Evolutionary conservation across 225 moss, liverwort and hornwort species (phyloP), one percentile per base, ranked within the genome.

Genomic region (Asterella californica): DNA sequence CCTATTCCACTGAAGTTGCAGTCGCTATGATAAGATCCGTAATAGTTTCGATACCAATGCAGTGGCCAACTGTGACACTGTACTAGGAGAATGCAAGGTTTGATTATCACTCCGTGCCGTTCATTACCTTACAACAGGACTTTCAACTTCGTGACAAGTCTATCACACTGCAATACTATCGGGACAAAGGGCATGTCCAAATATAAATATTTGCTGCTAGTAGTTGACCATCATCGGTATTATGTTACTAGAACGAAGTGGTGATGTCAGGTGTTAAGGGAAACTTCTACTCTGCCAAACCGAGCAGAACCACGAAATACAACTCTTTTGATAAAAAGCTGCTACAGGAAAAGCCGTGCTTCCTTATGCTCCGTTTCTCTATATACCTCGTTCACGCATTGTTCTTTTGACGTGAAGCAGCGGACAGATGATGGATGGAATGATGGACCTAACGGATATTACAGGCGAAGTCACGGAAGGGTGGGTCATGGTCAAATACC

Each of bases 401-500:
- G 2, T 14, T 52, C 12, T 17, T 12, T 14, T 11, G 48, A 48
- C 11, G 10, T 17, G 12, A 52, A 52, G 52, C 9, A 4, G 21
- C 11, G n/a, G n/a, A 61, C n/a, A 27, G 27, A 11, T 21, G n/a
- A n/a, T n/a, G n/a, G n/a, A n/a, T 27, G 61, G 61, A 61, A 61
- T 1, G 10, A 27, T 61, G 10, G 61, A 61, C 10, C n/a, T 27
- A 27, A 6, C 5, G 32, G 33, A 65, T 15, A 32, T 65, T 32
- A 65, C 65, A 65, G 32, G 32, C 10, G 15, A 27, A 65, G 15
- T 14, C 15, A 27, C 10, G n/a, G n/a, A 27, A 75, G 54, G 33
- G 18, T 18, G 37, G 70, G 42, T 45, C 18, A 57, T 57, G 1
- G 3, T 42, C 4, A 70, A 55, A 67, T 84, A 94, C 96, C 96